Evolutionary conservation across 495 filamentous ascomycete species (phyloP).

Genomic region (Aspergillus bridgeri): DNA sequence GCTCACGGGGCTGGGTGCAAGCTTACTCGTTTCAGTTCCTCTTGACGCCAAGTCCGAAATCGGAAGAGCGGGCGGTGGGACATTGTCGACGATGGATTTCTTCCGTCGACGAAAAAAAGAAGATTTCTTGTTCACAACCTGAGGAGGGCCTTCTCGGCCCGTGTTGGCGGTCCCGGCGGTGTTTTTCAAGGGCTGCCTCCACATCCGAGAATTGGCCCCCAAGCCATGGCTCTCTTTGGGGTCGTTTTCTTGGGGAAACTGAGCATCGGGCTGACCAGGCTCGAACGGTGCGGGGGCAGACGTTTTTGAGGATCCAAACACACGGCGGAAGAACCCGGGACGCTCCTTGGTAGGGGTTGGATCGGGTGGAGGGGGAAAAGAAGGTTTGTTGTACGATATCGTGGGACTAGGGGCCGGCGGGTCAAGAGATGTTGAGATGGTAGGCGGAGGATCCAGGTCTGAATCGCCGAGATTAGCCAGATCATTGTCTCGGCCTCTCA

Average conservation of each 20-base stretch:
- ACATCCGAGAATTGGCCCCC: constrained; percentile 19
- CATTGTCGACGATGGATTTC: constrained; percentile 66
- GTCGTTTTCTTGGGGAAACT: constrained; percentile 30
- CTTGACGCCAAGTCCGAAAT: constrained; percentile 32
- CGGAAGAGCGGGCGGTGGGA: constrained; percentile 47
- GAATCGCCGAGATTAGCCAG: constrained; percentile 24
- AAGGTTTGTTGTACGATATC: constrained; percentile 50
- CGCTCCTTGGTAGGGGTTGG: constrained; percentile 55
- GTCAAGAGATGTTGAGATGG: constrained; percentile 32
- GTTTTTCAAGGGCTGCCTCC: constrained; percentile 25
- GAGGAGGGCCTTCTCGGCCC: constrained; percentile 43
- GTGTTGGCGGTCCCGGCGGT: constrained; percentile 25
- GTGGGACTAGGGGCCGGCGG: constrained; percentile 51
- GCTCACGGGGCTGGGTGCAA: constrained; percentile 71
- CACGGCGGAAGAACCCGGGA: constrained; percentile 86
- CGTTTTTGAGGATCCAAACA: constrained; percentile 68
- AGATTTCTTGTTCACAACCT: constrained; percentile 78
- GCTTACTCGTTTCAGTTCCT: constrained; percentile 30
- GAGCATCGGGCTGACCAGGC: constrained; percentile 11
- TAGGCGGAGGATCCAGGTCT: constrained; percentile 31
- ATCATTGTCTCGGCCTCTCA: constrained; percentile 31
- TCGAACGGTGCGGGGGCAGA: constrained; percentile 23
- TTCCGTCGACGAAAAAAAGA: constrained; percentile 95
- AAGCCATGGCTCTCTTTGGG: constrained; percentile 21
- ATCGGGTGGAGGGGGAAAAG: constrained; percentile 31